Evolutionary conservation across 2,329 filamentous ascomycete genomes (phyloP).

Genomic region (Ceratocystis ficicola): DNA sequence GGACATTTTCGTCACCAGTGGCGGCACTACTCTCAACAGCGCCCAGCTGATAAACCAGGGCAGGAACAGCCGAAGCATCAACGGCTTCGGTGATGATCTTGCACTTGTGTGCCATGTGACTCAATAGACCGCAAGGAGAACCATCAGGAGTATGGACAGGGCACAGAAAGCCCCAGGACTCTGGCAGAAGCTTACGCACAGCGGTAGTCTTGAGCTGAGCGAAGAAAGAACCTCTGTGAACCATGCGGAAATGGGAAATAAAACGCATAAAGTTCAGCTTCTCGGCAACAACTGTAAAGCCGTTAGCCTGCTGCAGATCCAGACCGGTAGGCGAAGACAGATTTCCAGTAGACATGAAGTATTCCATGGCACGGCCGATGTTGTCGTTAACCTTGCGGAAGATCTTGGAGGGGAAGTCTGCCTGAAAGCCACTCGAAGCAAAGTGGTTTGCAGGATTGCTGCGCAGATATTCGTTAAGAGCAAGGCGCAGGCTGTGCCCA

Average conservation of each 20-base stretch:
- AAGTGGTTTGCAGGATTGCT: slow-evolving; percentile 56
- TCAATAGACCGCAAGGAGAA: slow-evolving; percentile 82
- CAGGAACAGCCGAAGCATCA: slow-evolving; percentile 63
- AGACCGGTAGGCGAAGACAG: slow-evolving; percentile 80
- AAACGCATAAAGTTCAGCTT: slow-evolving; percentile 99
- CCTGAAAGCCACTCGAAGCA: slow-evolving; percentile 61
- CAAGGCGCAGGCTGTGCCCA: slow-evolving; percentile 38
- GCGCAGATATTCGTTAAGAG: slow-evolving; percentile 46
- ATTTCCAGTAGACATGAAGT: slow-evolving; percentile 94
- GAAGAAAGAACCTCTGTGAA: slow-evolving; percentile 97
- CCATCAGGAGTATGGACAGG: slow-evolving; percentile 97
- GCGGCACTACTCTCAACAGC: slow-evolving; percentile 64
- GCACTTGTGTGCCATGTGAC: slow-evolving; percentile 92
- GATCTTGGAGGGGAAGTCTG: slow-evolving; percentile 67
- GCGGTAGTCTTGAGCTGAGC: slow-evolving; percentile 95
- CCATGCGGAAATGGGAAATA: slow-evolving; percentile 98
- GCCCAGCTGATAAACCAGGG: slow-evolving; percentile 66
- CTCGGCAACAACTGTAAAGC: slow-evolving; percentile 92
- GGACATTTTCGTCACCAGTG: slow-evolving; percentile 69
- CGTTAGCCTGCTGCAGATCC: slow-evolving; percentile 86
- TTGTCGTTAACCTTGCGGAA: slow-evolving; percentile 78
- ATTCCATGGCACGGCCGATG: slow-evolving; percentile 74
- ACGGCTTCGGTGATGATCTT: slow-evolving; percentile 65
- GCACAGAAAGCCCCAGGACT: slow-evolving; percentile 96
- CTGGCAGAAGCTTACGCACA: slow-evolving; percentile 84